Evolutionary conservation across 192 early-diverging fungal species (phyloP).

Genomic region (Hyaloraphidium curvatum): DNA sequence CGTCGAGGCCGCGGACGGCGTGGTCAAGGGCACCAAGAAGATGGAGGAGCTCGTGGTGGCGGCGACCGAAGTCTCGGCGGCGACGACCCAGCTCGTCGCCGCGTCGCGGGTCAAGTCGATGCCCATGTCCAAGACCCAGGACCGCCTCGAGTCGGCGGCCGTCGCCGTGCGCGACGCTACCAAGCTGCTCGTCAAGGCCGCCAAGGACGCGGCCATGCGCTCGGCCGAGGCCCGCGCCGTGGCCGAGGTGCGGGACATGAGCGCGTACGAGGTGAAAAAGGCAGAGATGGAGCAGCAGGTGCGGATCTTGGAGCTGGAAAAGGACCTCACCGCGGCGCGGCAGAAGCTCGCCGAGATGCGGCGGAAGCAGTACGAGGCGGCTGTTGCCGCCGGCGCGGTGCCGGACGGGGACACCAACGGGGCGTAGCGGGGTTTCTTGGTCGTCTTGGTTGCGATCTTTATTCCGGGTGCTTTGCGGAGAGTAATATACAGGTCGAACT

Average conservation of each 20-base stretch:
- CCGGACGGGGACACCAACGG: no score
- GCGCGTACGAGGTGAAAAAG: conserved; percentile 82
- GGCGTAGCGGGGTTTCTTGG: no score
- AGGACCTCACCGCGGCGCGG: conserved; percentile 68
- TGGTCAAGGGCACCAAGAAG: conserved; percentile 71
- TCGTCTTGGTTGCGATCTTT: no score
- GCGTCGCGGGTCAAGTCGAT: conserved; percentile 88
- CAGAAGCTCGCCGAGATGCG: conserved; percentile 83
- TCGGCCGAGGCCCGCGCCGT: conserved; percentile 13
- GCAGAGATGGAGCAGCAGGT: conserved; percentile 98
- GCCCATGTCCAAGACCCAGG: conserved; percentile 82
- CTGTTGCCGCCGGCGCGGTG: no score
- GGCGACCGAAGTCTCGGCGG: conserved; percentile 85
- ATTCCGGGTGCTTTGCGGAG: no score
- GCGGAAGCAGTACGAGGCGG: conserved; percentile 54
- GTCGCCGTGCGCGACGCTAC: conserved; percentile 83
- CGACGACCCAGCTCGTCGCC: conserved; percentile 90
- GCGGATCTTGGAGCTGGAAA: conserved; percentile 84
- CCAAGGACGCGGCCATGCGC: conserved; percentile 56
- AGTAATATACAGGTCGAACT: no score
- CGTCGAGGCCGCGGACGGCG: conserved; percentile 90
- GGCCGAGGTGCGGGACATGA: conserved; percentile 41
- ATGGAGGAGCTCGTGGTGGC: conserved; percentile 96
- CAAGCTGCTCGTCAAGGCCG: conserved; percentile 75
- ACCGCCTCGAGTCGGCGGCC: conserved; percentile 79